A percentile compares a stretch with the other conserved stretches of the same genome.
These are phyloP conservation scores for Leishmania braziliensis DNA, from an alignment of 208 protist species.

Conservation along the genomic window DNA sequence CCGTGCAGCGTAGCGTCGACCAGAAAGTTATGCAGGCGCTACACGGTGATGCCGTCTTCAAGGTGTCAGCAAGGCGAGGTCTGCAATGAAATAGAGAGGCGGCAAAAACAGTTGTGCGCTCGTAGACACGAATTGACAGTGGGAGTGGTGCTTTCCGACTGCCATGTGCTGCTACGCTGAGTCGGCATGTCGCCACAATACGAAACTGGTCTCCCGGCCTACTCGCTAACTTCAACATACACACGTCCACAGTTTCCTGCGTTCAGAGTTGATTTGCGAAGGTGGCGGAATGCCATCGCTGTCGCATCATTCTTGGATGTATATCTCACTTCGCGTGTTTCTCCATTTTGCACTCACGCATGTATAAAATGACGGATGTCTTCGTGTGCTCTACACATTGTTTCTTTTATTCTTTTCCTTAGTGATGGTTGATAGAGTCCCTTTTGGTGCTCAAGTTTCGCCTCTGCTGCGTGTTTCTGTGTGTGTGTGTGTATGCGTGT, in stretches of 20 bases:
- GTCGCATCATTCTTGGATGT: not conserved
- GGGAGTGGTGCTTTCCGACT: not conserved
- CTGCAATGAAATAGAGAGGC: not conserved
- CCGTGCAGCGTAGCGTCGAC: conserved; percentile 46
- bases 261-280: not conserved
- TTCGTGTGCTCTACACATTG: not conserved
- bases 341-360: not conserved
- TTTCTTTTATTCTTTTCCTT: not conserved
- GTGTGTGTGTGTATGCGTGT: not conserved
- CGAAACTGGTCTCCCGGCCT: not conserved
- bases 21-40: conserved; percentile 41
- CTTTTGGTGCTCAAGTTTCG: not conserved
- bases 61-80: conserved; percentile 27
- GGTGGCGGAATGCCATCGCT: not conserved
- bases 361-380: conserved; percentile 1
- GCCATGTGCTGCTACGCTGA: not conserved
- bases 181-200: not conserved
- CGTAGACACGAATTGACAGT: not conserved
- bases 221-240: not conserved
- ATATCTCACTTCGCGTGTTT: not conserved
- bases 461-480: not conserved
- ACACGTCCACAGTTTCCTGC: not conserved
- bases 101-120: too few relatives aligned
- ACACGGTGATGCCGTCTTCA: conserved; percentile 57
- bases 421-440: not conserved